phyloP scores from a whole-genome alignment of 2,329 filamentous ascomycete genomes.

The Graphiopsis chlorocephala region DNA sequence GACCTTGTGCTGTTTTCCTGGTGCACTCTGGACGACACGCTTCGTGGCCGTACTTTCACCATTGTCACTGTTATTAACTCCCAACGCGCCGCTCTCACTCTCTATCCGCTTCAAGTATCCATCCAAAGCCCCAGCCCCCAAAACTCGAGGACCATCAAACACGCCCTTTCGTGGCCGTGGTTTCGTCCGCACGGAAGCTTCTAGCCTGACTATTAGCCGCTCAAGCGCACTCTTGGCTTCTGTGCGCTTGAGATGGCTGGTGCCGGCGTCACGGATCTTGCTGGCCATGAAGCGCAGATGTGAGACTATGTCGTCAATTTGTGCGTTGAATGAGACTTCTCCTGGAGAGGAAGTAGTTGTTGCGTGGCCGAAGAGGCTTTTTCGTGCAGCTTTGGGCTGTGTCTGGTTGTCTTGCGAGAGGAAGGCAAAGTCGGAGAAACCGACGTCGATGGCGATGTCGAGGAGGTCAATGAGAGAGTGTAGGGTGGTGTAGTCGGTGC shows the following conservation, averaged over 20 bases:
- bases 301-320: constrained; percentile 65
- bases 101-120: constrained; percentile 25
- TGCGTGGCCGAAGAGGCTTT: constrained; percentile 24
- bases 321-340: constrained; percentile 61
- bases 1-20: constrained; percentile 13
- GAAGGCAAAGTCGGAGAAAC: constrained; percentile 36
- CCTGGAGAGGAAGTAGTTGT: constrained; percentile 26
- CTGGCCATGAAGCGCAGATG: constrained; percentile 56
- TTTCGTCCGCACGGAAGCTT: constrained; percentile 67
- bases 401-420: constrained; percentile 13
- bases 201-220: constrained; percentile 68
- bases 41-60: not conserved
- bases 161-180: constrained; percentile 32
- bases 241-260: constrained; percentile 67
- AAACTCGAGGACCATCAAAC: constrained; percentile 20
- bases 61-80: no score
- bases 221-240: constrained; percentile 76
- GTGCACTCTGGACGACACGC: not conserved
- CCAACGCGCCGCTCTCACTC: not conserved
- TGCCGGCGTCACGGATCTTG: constrained; percentile 71
- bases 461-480: constrained; percentile 65
- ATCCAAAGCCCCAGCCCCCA: constrained; percentile 5
- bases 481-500: constrained; percentile 68
- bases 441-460: constrained; percentile 72
- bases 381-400: not conserved